Evolutionary conservation across 2,329 filamentous ascomycete species (phyloP), one percentile per base, ranked within the genome.

Genomic region (Aspergillus udagawae): DNA sequence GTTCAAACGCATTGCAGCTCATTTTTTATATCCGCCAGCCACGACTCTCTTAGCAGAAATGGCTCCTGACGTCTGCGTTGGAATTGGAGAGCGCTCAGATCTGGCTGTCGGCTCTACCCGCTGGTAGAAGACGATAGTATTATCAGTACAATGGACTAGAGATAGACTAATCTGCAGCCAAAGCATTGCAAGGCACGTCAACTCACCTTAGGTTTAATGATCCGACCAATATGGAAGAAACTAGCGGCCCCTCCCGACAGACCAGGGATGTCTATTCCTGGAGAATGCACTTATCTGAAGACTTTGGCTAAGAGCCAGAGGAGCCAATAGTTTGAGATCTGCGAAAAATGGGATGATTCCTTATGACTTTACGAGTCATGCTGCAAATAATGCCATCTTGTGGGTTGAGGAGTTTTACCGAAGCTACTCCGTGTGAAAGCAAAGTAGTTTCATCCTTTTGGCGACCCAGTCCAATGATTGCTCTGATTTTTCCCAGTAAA

Each of bases 91-190:
- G 55, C 57, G 57, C 57, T 48, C 55, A 57, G 57, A 52, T 59
- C 57, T 55, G 57, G 52, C 49, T 17, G 58, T 57, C 58, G 58
- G 58, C 49, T 52, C 42, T 27, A 55, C 35, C 58, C 58, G 58
- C 58, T 54, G 14, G 52, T 29, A 29, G 35, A 35, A 38, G 27
- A 17, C 14, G 14, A 38, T 38, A 3, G 17, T 38, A 17, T 7
- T 38, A 38, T 38, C 32, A 38, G 14, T 38, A 38, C 14, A 38
- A 7, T 38, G 14, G 32, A 38, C 32, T 38, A 38, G 14, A 47
- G 12, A 27, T 12, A 23, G 44, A 47, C 21, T 47, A 47, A 14
- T 47, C 23, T 14, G 21, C 44, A 23, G 21, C 23, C 10, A 14
- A 47, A 23, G 12, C 21, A 17, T 47, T 47, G 44, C 12, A 14